Conservation (phyloP, 805 yeast species). For the Grigorovia jiainica region DNA sequence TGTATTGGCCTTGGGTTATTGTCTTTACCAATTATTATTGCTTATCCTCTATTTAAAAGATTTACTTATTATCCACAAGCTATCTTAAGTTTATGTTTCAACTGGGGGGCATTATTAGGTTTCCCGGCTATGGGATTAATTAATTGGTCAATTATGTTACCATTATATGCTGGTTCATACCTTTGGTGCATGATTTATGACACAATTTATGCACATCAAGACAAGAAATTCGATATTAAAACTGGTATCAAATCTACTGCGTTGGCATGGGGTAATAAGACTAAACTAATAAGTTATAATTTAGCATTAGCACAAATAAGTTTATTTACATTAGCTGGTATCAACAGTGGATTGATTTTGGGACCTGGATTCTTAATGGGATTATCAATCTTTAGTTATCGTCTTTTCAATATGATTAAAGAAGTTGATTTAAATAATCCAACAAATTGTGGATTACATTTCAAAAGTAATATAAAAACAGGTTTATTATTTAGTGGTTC, state of each 20-base stretch:
- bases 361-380: constrained; percentile 78
- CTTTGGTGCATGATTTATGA: constrained; percentile 95
- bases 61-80: constrained; percentile 94
- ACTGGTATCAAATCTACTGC: constrained; percentile 97
- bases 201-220: constrained; percentile 96
- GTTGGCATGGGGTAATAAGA: constrained; percentile 74
- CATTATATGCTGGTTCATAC: constrained; percentile 66
- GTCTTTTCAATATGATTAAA: constrained; percentile 59
- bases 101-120: constrained; percentile 92
- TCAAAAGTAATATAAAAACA: constrained; percentile 66
- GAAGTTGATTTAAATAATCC: constrained; percentile 76
- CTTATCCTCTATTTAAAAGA: constrained; percentile 89
- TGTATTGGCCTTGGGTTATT: constrained; percentile 79
- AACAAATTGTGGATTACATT: constrained; percentile 71
- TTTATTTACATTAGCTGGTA: constrained; percentile 57
- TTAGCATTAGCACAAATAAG: constrained; percentile 61
- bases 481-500: constrained; percentile 63
- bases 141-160: constrained; percentile 64
- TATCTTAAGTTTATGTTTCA: constrained; percentile 69
- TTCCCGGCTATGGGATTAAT: constrained; percentile 93
- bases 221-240: constrained; percentile 72
- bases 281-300: constrained; percentile 60
- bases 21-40: constrained; percentile 67
- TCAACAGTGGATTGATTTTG: constrained; percentile 51
- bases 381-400: constrained; percentile 55